A percentile compares a stretch with the other conserved stretches of the same genome.
These are phyloP conservation scores for Solanum sejunctum DNA, from an alignment of 257 asterid genomes.

Conservation along the genomic window DNA sequence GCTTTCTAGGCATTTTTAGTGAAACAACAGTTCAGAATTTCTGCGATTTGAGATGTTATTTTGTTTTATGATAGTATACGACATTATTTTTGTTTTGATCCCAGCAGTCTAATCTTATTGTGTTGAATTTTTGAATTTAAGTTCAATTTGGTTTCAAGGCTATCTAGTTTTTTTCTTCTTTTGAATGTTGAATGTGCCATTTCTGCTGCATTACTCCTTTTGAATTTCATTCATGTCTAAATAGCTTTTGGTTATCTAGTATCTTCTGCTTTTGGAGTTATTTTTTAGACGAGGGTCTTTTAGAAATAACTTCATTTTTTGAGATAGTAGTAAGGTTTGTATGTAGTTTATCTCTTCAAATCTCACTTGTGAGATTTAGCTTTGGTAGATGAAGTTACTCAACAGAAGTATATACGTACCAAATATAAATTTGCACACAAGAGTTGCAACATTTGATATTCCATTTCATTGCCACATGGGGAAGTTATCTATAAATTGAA, in stretches of 20 bases:
- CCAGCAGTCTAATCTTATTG: neutral
- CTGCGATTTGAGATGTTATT: neutral
- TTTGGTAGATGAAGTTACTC: rapidly evolving
- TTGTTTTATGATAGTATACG: neutral
- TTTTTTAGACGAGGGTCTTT: too few species aligned
- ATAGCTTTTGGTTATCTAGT: too few species aligned
- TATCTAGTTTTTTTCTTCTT: neutral
- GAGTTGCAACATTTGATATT: too few species aligned
- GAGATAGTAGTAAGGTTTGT: too few species aligned
- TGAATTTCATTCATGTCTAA: neutral
- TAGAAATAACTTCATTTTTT: too few species aligned
- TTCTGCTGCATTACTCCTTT: neutral
- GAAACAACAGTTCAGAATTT: neutral
- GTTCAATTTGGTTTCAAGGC: neutral
- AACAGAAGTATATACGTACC: rapidly evolving
- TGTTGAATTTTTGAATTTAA: neutral
- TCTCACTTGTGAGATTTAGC: neutral
- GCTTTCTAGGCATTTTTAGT: neutral
- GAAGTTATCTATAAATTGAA: too few species aligned
- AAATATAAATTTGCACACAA: neutral
- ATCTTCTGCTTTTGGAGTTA: too few species aligned
- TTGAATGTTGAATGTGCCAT: neutral
- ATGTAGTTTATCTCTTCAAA: too few species aligned
- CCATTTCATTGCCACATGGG: too few species aligned
- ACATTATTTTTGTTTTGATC: neutral